Evolutionary conservation across 441 rosid species (phyloP).

Genomic region (Bocquillonia castaneifolia): DNA sequence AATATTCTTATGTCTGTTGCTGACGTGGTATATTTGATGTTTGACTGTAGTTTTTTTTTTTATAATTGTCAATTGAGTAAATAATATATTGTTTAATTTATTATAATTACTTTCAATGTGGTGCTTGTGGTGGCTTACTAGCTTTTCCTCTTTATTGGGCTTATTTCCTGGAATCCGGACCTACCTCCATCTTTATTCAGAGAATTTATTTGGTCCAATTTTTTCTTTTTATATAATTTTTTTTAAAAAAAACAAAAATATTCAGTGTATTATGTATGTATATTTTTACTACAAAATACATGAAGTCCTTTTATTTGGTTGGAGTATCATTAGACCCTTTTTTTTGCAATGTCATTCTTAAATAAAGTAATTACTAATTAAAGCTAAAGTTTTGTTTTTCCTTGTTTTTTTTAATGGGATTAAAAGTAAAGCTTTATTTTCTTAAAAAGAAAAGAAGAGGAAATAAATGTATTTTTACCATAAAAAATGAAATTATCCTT

Average conservation of each 20-base stretch:
- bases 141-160: conserved; percentile 15
- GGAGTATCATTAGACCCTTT: neutral
- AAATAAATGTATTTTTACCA: too few relatives aligned
- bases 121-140: neutral
- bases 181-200: conserved; percentile 9
- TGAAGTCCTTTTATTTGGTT: neutral
- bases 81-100: too few relatives aligned
- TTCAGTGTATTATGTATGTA: too few relatives aligned
- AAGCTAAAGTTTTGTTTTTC: neutral
- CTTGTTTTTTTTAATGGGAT: too few relatives aligned
- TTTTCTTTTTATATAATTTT: conserved; percentile 4
- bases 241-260: too few relatives aligned
- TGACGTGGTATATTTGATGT: conserved; percentile 1
- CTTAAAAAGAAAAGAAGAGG: too few relatives aligned
- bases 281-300: neutral
- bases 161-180: conserved; percentile 22
- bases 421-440: too few relatives aligned
- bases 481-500: too few relatives aligned
- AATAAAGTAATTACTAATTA: conserved; percentile 9
- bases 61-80: neutral
- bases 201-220: neutral
- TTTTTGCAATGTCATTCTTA: conserved; percentile 8
- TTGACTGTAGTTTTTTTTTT: neutral
- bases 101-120: neutral
- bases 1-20: neutral